Conservation (phyloP, 2,329 filamentous ascomycete species). For the Aspergillus carbonarius region DNA sequence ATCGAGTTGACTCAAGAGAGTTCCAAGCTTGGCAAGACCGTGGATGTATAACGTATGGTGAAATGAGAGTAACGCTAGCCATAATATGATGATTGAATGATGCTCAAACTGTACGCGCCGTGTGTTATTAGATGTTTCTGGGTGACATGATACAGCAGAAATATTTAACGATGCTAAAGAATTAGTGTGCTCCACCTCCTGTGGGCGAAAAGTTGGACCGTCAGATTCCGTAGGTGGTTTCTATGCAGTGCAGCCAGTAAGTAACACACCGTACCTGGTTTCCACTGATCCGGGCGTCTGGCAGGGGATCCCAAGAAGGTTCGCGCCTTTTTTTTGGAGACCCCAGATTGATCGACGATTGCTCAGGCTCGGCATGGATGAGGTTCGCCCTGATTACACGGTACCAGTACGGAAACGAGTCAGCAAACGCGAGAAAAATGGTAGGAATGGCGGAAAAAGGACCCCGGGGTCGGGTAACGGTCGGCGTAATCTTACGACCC, state of each 20-base stretch:
- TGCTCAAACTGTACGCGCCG: neutral
- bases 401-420: neutral
- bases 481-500: slow-evolving; percentile 5
- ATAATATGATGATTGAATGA: slow-evolving; percentile 6
- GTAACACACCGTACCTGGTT: no score
- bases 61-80: neutral
- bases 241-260: no score
- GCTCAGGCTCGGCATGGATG: neutral
- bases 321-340: neutral
- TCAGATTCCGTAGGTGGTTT: no score
- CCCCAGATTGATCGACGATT: slow-evolving; percentile 12
- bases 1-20: slow-evolving; percentile 58
- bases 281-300: no score
- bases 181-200: neutral
- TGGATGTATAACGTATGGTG: slow-evolving; percentile 32
- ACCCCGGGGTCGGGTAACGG: neutral
- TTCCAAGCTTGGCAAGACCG: slow-evolving; percentile 51
- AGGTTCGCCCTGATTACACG: neutral
- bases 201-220: neutral
- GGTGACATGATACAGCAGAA: neutral
- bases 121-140: neutral
- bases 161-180: neutral
- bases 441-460: neutral
- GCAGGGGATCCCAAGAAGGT: no score
- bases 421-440: neutral